A percentile compares a stretch with the other conserved stretches of the same genome.
Conservation (phyloP, 768 basidiomycete genomes). For the Multifurca ochricompacta region DNA sequence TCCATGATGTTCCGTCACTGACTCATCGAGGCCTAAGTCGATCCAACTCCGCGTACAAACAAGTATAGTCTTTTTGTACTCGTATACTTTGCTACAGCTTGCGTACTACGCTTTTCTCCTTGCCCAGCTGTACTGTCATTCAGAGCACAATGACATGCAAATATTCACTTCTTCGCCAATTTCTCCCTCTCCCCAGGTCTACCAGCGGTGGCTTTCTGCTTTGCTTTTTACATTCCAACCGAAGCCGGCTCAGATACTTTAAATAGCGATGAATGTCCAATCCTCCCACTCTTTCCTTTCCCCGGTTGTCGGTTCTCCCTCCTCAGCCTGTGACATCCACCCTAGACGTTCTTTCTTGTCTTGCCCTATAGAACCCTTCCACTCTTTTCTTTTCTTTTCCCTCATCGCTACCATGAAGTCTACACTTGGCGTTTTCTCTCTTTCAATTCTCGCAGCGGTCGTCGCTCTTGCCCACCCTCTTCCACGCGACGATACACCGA, state of each 20-base stretch:
- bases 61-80: too few species aligned
- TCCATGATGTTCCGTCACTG: too few species aligned
- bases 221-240: slow-evolving; percentile 2
- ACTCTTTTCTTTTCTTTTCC: slow-evolving; percentile 4
- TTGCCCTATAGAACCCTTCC: slow-evolving; percentile 12
- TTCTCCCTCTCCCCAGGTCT: too few species aligned
- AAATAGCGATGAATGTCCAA: slow-evolving; percentile 1
- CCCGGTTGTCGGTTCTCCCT: slow-evolving; percentile 12
- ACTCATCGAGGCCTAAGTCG: too few species aligned
- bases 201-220: too few species aligned
- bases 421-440: background rate
- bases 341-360: background rate
- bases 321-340: background rate
- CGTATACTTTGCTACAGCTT: too few species aligned
- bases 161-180: too few species aligned
- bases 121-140: too few species aligned
- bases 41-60: too few species aligned
- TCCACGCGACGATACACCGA: slow-evolving; percentile 5
- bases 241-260: background rate
- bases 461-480: slow-evolving; percentile 11
- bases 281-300: background rate
- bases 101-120: too few species aligned
- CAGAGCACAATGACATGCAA: too few species aligned
- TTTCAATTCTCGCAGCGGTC: background rate
- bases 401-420: slow-evolving; percentile 5